phyloP scores from a whole-genome alignment of 225 moss, liverwort and hornwort genomes.

The Bryum argenteum region DNA sequence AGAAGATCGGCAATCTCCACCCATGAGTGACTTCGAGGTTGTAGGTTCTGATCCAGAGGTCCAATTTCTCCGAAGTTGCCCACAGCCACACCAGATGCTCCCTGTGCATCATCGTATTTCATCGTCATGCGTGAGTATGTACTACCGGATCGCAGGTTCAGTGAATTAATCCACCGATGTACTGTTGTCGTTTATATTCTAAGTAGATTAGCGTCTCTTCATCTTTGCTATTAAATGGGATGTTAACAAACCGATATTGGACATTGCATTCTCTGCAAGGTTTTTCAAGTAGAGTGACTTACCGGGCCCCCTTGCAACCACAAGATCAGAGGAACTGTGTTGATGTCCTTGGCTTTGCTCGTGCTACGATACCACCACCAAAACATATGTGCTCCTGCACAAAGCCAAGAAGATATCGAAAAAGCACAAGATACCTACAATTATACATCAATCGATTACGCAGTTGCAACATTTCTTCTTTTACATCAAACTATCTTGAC shows the following conservation, averaged over 20 bases:
- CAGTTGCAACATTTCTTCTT: no score
- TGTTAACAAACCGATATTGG: no score
- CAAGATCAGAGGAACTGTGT: constrained; percentile 37
- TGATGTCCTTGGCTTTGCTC: constrained; percentile 20
- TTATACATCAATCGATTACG: neutral
- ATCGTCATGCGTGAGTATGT: no score
- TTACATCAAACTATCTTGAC: no score
- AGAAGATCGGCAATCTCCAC: constrained; percentile 54
- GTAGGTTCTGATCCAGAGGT: constrained; percentile 37
- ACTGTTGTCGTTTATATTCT: no score
- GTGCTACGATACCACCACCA: constrained; percentile 59
- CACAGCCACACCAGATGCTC: constrained; percentile 48
- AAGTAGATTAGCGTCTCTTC: no score
- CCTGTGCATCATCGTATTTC: constrained; percentile 31
- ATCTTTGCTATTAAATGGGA: no score
- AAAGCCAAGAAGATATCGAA: no score
- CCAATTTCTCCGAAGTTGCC: constrained; percentile 57
- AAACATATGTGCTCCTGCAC: constrained; percentile 56
- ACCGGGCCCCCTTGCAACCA: constrained; percentile 67
- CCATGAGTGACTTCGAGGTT: constrained; percentile 49
- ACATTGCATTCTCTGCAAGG: no score
- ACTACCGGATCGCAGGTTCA: no score
- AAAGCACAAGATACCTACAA: no score
- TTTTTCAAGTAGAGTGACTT: constrained; percentile 19
- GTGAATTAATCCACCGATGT: no score